A percentile compares a stretch with the other conserved stretches of the same genome.
These are phyloP conservation scores for Ceratocystis cacaofunesta DNA, from an alignment of 2,329 filamentous ascomycete genomes.

Conservation along the genomic window DNA sequence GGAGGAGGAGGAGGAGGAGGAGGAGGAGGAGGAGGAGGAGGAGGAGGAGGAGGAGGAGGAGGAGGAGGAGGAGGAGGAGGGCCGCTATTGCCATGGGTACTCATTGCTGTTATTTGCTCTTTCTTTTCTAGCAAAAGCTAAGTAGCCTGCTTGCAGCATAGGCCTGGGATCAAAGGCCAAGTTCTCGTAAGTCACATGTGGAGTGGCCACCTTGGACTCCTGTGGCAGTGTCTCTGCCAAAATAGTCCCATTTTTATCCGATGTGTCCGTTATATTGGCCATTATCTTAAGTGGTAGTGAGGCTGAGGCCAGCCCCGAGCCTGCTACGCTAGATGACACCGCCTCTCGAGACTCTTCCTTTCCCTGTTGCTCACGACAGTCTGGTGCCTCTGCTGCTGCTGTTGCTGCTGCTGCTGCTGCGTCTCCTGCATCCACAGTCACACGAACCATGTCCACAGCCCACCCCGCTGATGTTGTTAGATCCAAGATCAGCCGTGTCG, in stretches of 20 bases:
- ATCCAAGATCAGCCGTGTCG: slow-evolving; percentile 38
- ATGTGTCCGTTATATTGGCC: neutral
- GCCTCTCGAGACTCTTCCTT: neutral
- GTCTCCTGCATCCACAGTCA: neutral
- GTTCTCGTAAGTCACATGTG: slow-evolving; percentile 26
- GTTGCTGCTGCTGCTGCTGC: neutral
- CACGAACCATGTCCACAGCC: neutral
- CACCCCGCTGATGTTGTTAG: slow-evolving; percentile 28
- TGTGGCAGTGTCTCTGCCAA: slow-evolving; percentile 19
- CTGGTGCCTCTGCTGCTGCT: neutral
- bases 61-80: no score
- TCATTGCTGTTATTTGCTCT: neutral
- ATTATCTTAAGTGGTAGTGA: neutral
- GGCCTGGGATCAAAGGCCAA: slow-evolving; percentile 29
- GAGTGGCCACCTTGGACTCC: slow-evolving; percentile 19
- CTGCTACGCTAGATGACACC: neutral
- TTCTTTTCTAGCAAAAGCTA: slow-evolving; percentile 20
- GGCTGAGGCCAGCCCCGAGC: neutral
- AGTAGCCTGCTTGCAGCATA: slow-evolving; percentile 28
- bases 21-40: neutral
- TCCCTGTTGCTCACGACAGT: neutral
- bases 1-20: neutral
- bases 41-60: neutral
- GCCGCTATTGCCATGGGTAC: no score
- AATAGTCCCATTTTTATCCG: slow-evolving; percentile 21